phyloP scores from a whole-genome alignment of 108 stramenopile species.

The Fragilaria crotonensis region DNA sequence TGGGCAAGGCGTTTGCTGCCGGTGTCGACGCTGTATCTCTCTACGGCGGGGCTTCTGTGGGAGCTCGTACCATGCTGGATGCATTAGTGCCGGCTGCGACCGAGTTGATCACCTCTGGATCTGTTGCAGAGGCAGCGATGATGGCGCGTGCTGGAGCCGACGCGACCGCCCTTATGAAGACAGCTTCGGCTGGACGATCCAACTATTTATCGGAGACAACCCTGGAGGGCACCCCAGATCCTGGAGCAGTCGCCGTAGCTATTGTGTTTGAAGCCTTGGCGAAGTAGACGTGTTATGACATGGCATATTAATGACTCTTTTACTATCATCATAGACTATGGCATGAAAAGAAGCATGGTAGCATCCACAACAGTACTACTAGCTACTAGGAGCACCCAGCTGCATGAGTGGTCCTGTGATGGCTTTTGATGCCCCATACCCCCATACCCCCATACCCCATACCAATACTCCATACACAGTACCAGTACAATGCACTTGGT shows the following conservation, averaged over 20 bases:
- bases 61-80: slow-evolving; percentile 96
- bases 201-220: slow-evolving; percentile 86
- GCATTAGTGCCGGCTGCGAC: slow-evolving; percentile 80
- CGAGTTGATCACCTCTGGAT: slow-evolving; percentile 23
- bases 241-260: slow-evolving; percentile 92
- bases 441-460: no score
- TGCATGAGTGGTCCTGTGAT: no score
- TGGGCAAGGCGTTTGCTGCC: slow-evolving; percentile 66
- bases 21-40: slow-evolving; percentile 84
- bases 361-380: no score
- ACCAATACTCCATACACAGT: no score
- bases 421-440: no score
- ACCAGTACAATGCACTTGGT: no score
- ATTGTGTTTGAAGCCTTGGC: slow-evolving; percentile 76
- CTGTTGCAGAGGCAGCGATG: slow-evolving; percentile 40
- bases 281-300: no score
- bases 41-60: slow-evolving; percentile 89
- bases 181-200: slow-evolving; percentile 87
- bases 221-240: slow-evolving; percentile 89
- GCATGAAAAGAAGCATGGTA: no score
- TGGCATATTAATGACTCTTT: no score
- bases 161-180: slow-evolving; percentile 76
- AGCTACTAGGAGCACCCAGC: no score
- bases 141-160: slow-evolving; percentile 84
- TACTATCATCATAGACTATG: no score